Conservation (phyloP, 345 rosid species). For the Carallia brachiata region DNA sequence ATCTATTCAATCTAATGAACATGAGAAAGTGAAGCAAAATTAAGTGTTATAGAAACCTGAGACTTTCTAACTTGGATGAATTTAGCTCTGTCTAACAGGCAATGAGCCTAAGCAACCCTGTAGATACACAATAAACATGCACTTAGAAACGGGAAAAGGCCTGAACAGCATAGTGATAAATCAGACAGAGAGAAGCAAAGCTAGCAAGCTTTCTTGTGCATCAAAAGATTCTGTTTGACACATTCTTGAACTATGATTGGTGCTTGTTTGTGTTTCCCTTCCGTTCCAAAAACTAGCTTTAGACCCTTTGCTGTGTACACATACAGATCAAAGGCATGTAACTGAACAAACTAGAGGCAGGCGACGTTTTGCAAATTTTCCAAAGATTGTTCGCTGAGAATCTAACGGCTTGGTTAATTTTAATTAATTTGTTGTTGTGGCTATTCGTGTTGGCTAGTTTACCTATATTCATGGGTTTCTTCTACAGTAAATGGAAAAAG, state of each 20-base stretch:
- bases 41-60: not conserved
- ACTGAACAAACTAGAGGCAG: no score
- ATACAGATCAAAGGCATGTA: no score
- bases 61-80: not conserved
- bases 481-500: not conserved
- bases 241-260: not conserved
- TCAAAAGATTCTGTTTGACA: not conserved
- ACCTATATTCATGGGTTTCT: no score
- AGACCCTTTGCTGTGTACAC: no score
- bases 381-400: no score
- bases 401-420: no score
- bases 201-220: not conserved
- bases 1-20: no score
- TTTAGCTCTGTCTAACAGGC: not conserved
- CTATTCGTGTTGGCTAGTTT: no score
- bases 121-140: not conserved
- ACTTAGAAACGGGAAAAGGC: not conserved
- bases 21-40: no score
- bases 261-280: not conserved
- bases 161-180: not conserved
- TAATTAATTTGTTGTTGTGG: no score
- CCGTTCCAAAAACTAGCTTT: not conserved
- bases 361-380: no score
- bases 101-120: not conserved
- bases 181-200: not conserved